These are phyloP conservation scores for Aspergillus phoenicis DNA, from an alignment of 2,329 filamentous ascomycete genomes.

Conservation along the genomic window DNA sequence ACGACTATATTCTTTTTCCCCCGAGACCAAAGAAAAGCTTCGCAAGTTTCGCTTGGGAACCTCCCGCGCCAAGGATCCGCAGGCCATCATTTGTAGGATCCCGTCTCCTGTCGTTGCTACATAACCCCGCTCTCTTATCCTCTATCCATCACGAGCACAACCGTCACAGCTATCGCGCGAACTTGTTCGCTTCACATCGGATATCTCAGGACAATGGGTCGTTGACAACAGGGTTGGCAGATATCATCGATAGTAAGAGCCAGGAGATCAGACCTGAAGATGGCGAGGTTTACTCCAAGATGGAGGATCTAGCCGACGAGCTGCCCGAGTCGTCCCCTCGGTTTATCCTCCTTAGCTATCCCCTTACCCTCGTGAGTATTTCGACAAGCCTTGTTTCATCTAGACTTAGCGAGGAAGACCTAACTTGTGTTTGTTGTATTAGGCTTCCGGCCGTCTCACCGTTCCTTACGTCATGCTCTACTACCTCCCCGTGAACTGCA, in stretches of 20 bases:
- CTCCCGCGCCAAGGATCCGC: slow-evolving; percentile 79
- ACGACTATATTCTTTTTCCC: slow-evolving; percentile 87
- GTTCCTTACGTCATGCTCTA: slow-evolving; percentile 95
- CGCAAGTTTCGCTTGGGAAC: slow-evolving; percentile 93
- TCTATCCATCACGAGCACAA: background rate
- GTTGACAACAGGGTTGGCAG: slow-evolving; percentile 52
- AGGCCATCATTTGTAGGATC: slow-evolving; percentile 89
- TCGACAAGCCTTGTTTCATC: background rate
- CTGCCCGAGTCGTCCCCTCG: slow-evolving; percentile 89
- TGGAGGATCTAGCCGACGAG: slow-evolving; percentile 82
- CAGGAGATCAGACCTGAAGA: slow-evolving; percentile 87
- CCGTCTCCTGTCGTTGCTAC: slow-evolving; percentile 14
- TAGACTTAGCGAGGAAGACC: background rate
- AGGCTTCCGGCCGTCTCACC: slow-evolving; percentile 80
- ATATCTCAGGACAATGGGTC: background rate
- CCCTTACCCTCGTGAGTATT: slow-evolving; percentile 72
- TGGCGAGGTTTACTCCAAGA: slow-evolving; percentile 76
- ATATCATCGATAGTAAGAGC: slow-evolving; percentile 85
- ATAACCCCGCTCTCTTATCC: background rate
- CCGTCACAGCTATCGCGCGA: background rate
- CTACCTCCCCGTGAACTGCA: slow-evolving; percentile 91
- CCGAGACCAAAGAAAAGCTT: slow-evolving; percentile 83
- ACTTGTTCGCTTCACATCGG: background rate
- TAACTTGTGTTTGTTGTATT: background rate
- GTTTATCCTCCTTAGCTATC: slow-evolving; percentile 88